phyloP scores from a whole-genome alignment of 176 grass and related monocot genomes.

The Cocos nucifera region DNA sequence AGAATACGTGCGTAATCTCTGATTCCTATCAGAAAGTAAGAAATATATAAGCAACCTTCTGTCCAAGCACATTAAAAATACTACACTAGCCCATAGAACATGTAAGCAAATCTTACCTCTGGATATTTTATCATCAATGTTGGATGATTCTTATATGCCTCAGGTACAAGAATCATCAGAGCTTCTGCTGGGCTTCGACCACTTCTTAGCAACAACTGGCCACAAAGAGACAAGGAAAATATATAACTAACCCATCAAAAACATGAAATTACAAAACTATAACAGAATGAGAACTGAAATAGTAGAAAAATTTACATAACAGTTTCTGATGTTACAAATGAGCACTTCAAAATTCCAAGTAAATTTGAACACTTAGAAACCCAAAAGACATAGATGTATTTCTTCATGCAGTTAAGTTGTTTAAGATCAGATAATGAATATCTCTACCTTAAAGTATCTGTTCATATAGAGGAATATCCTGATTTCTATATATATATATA shows the following conservation, averaged over 20 bases:
- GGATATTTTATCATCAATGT: constrained; percentile 96
- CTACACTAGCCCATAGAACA: neutral
- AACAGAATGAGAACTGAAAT: constrained; percentile 14
- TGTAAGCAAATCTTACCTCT: constrained; percentile 45
- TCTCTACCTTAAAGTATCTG: too few relatives aligned
- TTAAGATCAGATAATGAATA: too few relatives aligned
- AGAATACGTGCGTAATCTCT: too few relatives aligned
- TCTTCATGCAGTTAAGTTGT: too few relatives aligned
- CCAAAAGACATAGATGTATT: too few relatives aligned
- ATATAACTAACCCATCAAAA: too few relatives aligned
- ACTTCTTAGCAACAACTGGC: constrained; percentile 79
- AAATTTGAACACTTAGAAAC: neutral
- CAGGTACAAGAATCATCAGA: constrained; percentile 96
- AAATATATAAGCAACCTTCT: too few relatives aligned
- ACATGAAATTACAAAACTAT: constrained; percentile 14
- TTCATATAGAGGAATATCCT: too few relatives aligned
- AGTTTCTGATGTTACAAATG: neutral
- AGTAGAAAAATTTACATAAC: constrained; percentile 7
- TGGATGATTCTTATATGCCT: constrained; percentile 99
- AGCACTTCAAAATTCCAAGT: neutral
- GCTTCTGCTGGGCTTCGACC: constrained; percentile 90
- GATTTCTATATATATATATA: too few relatives aligned
- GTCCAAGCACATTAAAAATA: too few relatives aligned
- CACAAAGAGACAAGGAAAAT: constrained; percentile 24
- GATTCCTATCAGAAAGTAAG: too few relatives aligned